phyloP scores from a whole-genome alignment of 768 basidiomycete species.

The Panellus pusillus region DNA sequence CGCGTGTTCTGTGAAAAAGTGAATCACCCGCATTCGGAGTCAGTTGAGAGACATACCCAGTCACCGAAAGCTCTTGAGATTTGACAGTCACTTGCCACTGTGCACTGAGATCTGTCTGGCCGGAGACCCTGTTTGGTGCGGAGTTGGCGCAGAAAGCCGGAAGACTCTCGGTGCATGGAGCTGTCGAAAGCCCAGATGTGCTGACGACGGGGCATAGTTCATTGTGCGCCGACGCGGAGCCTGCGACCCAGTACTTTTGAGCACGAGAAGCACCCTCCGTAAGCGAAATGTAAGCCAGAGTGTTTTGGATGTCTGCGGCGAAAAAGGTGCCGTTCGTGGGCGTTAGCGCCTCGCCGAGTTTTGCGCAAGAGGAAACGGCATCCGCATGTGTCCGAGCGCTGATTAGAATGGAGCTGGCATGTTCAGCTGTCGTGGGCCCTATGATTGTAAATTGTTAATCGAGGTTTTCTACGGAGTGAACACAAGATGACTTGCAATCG shows the following conservation, averaged over 20 bases:
- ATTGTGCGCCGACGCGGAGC: constrained; percentile 2
- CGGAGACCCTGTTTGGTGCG: constrained; percentile 15
- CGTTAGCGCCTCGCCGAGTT: constrained; percentile 13
- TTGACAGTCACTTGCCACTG: constrained; percentile 16
- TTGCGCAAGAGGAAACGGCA: constrained; percentile 13
- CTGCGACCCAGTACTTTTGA: constrained; percentile 20
- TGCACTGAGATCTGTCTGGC: constrained; percentile 19
- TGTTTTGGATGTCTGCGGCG: constrained; percentile 9
- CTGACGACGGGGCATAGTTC: constrained; percentile 11
- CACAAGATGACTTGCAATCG: constrained; percentile 5
- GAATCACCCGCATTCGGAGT: background rate
- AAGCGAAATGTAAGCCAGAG: constrained; percentile 10
- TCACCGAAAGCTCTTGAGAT: constrained; percentile 11
- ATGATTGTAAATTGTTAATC: background rate
- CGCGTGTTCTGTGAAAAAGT: constrained; percentile 28
- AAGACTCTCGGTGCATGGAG: constrained; percentile 6
- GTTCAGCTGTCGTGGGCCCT: constrained; percentile 17
- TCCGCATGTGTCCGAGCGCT: constrained; percentile 3
- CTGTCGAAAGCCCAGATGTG: constrained; percentile 8
- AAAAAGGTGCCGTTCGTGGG: constrained; percentile 19
- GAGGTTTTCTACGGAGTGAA: too few species aligned
- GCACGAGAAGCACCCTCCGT: constrained; percentile 5
- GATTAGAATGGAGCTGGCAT: constrained; percentile 16
- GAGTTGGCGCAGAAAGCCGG: constrained; percentile 21
- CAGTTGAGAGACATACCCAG: constrained; percentile 4